Percentiles rank a stretch among this genome's conserved stretches.
Evolutionary conservation across 192 early-diverging fungal genomes (phyloP).

Genomic region (Podila clonocystis): DNA sequence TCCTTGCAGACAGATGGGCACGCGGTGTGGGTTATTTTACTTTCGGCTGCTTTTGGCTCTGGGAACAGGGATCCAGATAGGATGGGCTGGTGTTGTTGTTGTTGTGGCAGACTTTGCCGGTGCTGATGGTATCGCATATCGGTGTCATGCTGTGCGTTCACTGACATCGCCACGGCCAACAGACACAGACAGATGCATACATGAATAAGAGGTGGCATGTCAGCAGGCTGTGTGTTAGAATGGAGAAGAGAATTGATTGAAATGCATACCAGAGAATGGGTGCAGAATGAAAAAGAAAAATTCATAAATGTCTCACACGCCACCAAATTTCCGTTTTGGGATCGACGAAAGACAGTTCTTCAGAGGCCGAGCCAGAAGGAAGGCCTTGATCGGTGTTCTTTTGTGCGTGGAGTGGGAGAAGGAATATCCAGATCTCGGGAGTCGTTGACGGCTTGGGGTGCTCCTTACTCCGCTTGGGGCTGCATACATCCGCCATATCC

Average conservation of each 20-base stretch:
- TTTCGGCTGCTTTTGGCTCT: neutral
- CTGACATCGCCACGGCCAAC: neutral
- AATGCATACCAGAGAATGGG: neutral
- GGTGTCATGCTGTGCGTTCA: neutral
- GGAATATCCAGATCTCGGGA: too few species aligned
- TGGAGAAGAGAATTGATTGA: neutral
- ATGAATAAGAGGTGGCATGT: neutral
- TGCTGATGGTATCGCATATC: neutral
- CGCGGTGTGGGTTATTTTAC: constrained; percentile 4
- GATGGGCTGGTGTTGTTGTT: constrained; percentile 1
- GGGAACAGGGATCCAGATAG: constrained; percentile 14
- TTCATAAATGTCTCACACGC: neutral
- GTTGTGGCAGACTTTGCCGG: neutral
- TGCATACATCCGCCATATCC: too few species aligned
- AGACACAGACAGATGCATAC: neutral
- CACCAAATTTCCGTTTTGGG: neutral
- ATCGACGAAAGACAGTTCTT: neutral
- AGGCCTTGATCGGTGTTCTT: too few species aligned
- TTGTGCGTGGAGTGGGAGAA: too few species aligned
- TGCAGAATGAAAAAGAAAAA: neutral
- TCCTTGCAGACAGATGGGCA: neutral
- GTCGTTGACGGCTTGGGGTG: too few species aligned
- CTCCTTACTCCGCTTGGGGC: too few species aligned
- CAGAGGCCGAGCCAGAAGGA: too few species aligned
- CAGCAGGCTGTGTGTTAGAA: neutral